These are phyloP conservation scores for Aschersonia sp. DNA, from an alignment of 2,329 filamentous ascomycete genomes.

Conservation along the genomic window DNA sequence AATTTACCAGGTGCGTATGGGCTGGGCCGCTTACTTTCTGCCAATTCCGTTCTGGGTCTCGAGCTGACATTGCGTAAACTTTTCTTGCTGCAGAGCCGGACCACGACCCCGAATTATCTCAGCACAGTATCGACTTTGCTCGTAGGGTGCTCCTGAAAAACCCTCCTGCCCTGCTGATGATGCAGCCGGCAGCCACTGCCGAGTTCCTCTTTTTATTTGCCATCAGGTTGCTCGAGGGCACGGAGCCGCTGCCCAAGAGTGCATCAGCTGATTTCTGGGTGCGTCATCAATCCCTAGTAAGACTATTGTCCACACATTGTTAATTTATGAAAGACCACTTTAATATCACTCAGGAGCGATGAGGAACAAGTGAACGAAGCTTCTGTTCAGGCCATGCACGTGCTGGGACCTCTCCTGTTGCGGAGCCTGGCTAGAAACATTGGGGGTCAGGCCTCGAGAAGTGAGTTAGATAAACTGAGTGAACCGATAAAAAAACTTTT, in stretches of 20 bases:
- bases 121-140: conserved; percentile 60
- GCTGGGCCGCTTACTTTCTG: neutral
- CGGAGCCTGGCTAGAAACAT: conserved; percentile 49
- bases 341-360: conserved; percentile 32
- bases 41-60: neutral
- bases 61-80: neutral
- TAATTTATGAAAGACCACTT: conserved; percentile 22
- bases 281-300: conserved; percentile 10
- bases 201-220: conserved; percentile 60
- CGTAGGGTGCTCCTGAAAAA: conserved; percentile 48
- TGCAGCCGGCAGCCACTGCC: conserved; percentile 40
- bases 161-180: conserved; percentile 43
- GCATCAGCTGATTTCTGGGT: conserved; percentile 67
- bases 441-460: conserved; percentile 52
- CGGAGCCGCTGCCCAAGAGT: conserved; percentile 61
- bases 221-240: conserved; percentile 53
- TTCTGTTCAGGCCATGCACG: conserved; percentile 34
- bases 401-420: conserved; percentile 47
- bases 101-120: conserved; percentile 56
- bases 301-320: no score
- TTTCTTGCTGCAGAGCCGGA: conserved; percentile 33
- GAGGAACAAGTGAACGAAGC: conserved; percentile 26
- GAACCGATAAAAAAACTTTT: conserved; percentile 60
- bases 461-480: conserved; percentile 55
- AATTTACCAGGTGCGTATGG: conserved; percentile 37